Base-by-base conservation (phyloP, 768 basidiomycete genomes). In the Phlegmacium glaucopus region DNA sequence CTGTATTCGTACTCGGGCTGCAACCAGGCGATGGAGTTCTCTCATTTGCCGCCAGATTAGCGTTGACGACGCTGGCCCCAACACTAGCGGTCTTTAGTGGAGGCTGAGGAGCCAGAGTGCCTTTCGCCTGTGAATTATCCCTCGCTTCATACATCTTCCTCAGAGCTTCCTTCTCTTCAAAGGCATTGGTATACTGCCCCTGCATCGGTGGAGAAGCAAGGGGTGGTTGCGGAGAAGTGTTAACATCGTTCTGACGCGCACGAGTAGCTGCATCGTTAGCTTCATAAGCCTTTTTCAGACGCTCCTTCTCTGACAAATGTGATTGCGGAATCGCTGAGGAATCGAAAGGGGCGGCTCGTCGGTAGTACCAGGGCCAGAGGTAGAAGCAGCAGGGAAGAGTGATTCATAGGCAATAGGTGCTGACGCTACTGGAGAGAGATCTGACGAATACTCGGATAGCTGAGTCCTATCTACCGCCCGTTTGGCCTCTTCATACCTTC, bases 241-340 rank as follows among this genome's bases (percentile, higher is more conserved):
- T 29, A 37, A 45, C 42, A 18, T 47, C 41, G 9, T 61, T 60
- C 47, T 69, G 65, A 30, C 50, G 57, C 15, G 62, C 56, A 28
- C 54, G 45, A 32, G 72, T 78, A 6, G 77, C 80, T 13, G 78
- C 79, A 57, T 92, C 88, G 47, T 78, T 81, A 6, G 75, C 79
- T 50, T 85, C 89, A 52, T 78, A 87, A 12, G 74, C 76, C 28
- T 76, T 70, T 36, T 84, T 76, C 46, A 90, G 52, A 16, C 75
- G 69, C 57, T 88, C 89, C 62, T 92, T 92, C 63, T 92, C 90
- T 6, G 77, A 67, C 12, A 76, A 55, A 40, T 67, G 67, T 1
- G 74, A 67, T 22, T 22, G 22, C 36, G 50, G 65, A 44, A 61
- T 72, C 29, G 66, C 68, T 39, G 64, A 66, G 15, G 62, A 63